phyloP scores from a whole-genome alignment of 2,329 filamentous ascomycete species.

The Epichloe bromicola region DNA sequence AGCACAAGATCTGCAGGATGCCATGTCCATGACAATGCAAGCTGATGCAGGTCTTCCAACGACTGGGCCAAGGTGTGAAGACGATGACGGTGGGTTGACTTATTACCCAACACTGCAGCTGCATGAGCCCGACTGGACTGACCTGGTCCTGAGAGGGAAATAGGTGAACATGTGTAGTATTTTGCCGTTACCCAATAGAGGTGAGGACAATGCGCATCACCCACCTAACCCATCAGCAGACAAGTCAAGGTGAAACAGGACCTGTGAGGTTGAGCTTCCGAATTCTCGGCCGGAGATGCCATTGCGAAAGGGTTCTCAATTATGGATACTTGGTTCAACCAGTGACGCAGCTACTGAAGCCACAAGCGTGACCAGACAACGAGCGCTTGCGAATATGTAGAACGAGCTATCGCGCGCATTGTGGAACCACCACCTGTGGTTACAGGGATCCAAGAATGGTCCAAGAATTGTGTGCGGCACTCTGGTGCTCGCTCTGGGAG shows the following conservation, averaged over 20 bases:
- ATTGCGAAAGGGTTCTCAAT: background rate
- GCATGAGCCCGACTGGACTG: conserved; percentile 11
- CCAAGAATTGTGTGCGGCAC: background rate
- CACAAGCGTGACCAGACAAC: conserved; percentile 2
- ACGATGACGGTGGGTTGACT: conserved; percentile 2
- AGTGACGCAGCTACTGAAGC: conserved; percentile 1
- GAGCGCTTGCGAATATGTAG: background rate
- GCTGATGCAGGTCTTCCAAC: background rate
- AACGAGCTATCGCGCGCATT: background rate
- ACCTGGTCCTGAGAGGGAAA: conserved; percentile 7
- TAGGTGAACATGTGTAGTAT: conserved; percentile 1
- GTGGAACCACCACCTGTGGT: background rate
- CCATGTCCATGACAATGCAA: background rate
- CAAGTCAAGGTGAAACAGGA: background rate
- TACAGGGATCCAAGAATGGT: background rate
- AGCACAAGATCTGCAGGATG: background rate
- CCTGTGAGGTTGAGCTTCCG: too few species aligned
- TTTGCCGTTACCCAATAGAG: conserved; percentile 4
- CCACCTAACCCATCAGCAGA: too few species aligned
- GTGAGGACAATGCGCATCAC: background rate
- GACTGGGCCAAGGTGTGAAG: background rate
- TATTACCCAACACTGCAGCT: conserved; percentile 3
- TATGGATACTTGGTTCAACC: background rate
- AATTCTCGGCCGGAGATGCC: background rate
- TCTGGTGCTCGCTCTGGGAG: background rate